Base-by-base conservation (phyloP, 2,329 filamentous ascomycete species). In the Sporothrix protearum region DNA sequence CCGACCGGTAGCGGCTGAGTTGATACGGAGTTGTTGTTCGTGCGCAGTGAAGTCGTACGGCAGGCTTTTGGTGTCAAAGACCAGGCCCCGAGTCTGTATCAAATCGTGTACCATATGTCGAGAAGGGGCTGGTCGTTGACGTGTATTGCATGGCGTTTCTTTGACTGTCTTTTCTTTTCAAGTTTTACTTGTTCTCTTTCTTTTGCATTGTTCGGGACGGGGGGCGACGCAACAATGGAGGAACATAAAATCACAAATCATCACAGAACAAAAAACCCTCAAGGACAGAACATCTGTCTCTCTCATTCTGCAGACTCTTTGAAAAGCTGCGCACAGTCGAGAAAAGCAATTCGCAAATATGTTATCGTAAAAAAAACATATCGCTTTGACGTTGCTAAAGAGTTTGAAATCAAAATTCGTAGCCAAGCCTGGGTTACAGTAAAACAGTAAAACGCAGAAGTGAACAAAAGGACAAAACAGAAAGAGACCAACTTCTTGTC, bases 1-100 rank as follows among this genome's bases (percentile, higher is more conserved):
- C 64, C 22, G 42, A 71, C 10, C 71, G 74, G 71, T 76, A 71
- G 70, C 6, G 36, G 36, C 4, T 19, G 3, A 22, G 5, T 3
- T 22, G 12, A 16, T 3, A 12, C 3, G 12, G 19, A 68, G 49
- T 14, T 25, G 59, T 45, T 64, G 59, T 45, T n/a, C n/a, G n/a
- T 22, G 59, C 36, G 59, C 36, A 45, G 19, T 45, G 59, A 42
- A 36, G 28, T 64, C 45, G 59, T 25, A 64, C 36, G 36, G 19
- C 36, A 36, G 59, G 36, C 2, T 12, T 28, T 36, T 28, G 12
- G 36, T 4, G 8, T 12, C 12, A 19, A 4, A n/a, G n/a, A n/a
- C n/a, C 33, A n/a, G 25, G 16, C 6, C 10, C 63, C 36, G 36
- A 28, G 59, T 64, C 59, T 64, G 59, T 64, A 45, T 64, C 59